phyloP scores from a whole-genome alignment of 106 monocot genomes.

The Gastrodia elata region DNA sequence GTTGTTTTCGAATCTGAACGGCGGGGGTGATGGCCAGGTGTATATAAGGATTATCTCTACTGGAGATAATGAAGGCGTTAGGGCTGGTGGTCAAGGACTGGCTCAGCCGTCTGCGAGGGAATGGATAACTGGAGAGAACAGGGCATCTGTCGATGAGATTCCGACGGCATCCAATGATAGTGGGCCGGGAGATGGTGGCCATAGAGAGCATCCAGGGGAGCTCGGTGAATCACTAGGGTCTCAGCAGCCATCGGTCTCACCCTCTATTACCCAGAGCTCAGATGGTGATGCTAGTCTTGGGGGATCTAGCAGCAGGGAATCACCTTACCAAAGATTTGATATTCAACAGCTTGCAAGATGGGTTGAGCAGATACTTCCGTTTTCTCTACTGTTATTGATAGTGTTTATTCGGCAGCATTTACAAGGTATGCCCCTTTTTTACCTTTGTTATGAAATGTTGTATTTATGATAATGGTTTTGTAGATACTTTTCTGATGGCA shows the following conservation, averaged over 20 bases:
- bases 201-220: background rate
- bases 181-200: conserved; percentile 10
- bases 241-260: conserved; percentile 3
- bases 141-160: background rate
- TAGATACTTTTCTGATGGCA: background rate
- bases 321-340: conserved; percentile 78
- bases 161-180: conserved; percentile 5
- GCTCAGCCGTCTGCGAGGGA: conserved; percentile 6
- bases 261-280: conserved; percentile 8
- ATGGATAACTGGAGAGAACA: conserved; percentile 5
- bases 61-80: conserved; percentile 31
- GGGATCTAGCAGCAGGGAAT: conserved; percentile 38
- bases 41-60: conserved; percentile 67
- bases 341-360: conserved; percentile 87
- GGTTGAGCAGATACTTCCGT: conserved; percentile 91
- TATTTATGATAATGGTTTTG: background rate
- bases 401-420: conserved; percentile 96
- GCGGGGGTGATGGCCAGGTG: conserved; percentile 44
- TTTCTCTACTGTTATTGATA: conserved; percentile 73
- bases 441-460: background rate
- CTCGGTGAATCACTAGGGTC: conserved; percentile 8
- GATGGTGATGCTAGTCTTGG: conserved; percentile 19
- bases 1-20: conserved; percentile 5
- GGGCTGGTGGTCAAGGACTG: conserved; percentile 11
- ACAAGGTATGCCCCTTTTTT: conserved; percentile 46